Conservation (phyloP, 768 basidiomycete genomes). For the Mrakia frigida region DNA sequence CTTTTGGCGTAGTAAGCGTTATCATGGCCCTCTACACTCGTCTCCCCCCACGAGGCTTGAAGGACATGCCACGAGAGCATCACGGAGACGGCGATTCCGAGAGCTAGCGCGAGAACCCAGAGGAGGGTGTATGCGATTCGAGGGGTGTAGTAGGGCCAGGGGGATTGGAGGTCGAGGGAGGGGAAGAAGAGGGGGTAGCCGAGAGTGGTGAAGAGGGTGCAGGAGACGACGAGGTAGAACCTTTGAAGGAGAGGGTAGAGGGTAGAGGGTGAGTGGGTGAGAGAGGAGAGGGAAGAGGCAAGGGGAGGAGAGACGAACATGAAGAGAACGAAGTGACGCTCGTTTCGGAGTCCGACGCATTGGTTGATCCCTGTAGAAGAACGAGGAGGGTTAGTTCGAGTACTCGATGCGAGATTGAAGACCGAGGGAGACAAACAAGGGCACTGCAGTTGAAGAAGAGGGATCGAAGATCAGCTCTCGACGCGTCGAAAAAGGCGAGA, state of each 20-base stretch:
- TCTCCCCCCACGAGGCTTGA: slow-evolving; percentile 69
- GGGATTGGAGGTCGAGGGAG: slow-evolving; percentile 50
- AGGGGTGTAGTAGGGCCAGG: slow-evolving; percentile 63
- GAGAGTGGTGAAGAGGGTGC: slow-evolving; percentile 56
- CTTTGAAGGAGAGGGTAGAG: slow-evolving; percentile 45
- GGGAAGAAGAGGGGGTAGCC: slow-evolving; percentile 61
- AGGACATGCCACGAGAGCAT: slow-evolving; percentile 58
- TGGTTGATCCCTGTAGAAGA: slow-evolving; percentile 79
- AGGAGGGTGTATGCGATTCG: slow-evolving; percentile 63
- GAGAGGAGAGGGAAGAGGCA: not conserved
- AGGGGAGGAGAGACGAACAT: slow-evolving; percentile 56
- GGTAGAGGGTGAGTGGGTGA: not conserved
- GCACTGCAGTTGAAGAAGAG: slow-evolving; percentile 37
- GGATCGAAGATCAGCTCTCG: not conserved
- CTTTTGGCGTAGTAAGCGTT: slow-evolving; percentile 67
- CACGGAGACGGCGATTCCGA: slow-evolving; percentile 57
- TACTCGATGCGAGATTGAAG: not conserved
- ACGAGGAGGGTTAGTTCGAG: not conserved
- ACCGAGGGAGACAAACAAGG: slow-evolving; percentile 41
- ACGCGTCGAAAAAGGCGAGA: not conserved
- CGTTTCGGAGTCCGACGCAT: slow-evolving; percentile 93
- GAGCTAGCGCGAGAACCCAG: slow-evolving; percentile 52
- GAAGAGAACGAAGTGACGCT: slow-evolving; percentile 92
- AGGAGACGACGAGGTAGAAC: slow-evolving; percentile 70
- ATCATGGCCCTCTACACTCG: slow-evolving; percentile 84